Evolutionary conservation across 1,284 basidiomycete species (phyloP).

Genomic region (Entoloma clypeatum): DNA sequence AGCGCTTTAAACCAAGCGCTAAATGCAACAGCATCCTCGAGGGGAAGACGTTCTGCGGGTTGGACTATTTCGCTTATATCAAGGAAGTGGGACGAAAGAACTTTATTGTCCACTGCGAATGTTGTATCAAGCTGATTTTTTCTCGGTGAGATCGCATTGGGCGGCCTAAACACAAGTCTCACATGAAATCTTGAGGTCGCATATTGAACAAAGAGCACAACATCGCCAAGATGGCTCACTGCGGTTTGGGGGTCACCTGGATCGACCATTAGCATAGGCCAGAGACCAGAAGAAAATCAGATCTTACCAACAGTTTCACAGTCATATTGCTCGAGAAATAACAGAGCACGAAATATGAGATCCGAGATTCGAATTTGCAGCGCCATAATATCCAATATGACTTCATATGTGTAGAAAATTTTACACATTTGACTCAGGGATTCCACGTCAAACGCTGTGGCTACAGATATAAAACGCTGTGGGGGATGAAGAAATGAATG

Average conservation of each 20-base stretch:
- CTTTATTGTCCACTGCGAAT: constrained; percentile 41
- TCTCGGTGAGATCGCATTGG: constrained; percentile 10
- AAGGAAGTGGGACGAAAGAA: constrained; percentile 49
- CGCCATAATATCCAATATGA: constrained; percentile 62
- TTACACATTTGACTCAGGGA: constrained; percentile 62
- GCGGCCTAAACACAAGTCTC: constrained; percentile 18
- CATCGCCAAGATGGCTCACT: constrained; percentile 67
- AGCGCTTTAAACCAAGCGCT: constrained; percentile 68
- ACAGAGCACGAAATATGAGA: constrained; percentile 55
- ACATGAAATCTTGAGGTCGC: constrained; percentile 62
- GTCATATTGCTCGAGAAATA: constrained; percentile 68
- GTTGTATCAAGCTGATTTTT: constrained; percentile 30
- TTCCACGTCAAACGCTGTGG: constrained; percentile 57
- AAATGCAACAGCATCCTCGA: constrained; percentile 50
- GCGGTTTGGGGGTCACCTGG: constrained; percentile 79
- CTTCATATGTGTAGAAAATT: constrained; percentile 53
- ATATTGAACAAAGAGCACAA: constrained; percentile 69
- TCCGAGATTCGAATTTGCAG: constrained; percentile 64
- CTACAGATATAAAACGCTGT: constrained; percentile 53
- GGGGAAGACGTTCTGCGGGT: constrained; percentile 38
- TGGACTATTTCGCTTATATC: constrained; percentile 44
- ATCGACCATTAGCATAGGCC: constrained; percentile 6
- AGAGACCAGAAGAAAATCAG: constrained; percentile 1
- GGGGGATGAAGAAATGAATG: constrained; percentile 7
- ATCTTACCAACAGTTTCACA: constrained; percentile 71